A percentile compares a stretch with the other conserved stretches of the same genome.
phyloP scores from a whole-genome alignment of 768 basidiomycete species.

The Neoboletus brunneissimus region DNA sequence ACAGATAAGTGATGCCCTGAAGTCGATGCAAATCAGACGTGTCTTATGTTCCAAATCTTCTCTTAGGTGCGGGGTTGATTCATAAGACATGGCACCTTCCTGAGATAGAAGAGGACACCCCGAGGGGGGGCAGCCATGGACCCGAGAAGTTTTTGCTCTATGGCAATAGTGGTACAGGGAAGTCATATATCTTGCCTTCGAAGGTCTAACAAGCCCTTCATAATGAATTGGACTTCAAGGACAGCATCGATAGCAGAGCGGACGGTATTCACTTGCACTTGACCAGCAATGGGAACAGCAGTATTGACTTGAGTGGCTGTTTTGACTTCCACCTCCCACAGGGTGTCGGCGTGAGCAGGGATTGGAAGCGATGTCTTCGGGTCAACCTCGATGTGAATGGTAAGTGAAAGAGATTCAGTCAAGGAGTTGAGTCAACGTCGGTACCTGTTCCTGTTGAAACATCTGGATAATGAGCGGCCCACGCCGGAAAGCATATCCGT shows the following conservation, averaged over 20 bases:
- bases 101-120: background rate
- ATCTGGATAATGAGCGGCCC: constrained; percentile 72
- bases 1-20: background rate
- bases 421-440: background rate
- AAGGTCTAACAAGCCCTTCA: constrained; percentile 82
- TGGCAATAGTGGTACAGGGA: background rate
- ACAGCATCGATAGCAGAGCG: constrained; percentile 68
- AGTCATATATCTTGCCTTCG: constrained; percentile 65
- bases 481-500: constrained; percentile 72
- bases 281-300: constrained; percentile 36
- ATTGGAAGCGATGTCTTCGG: constrained; percentile 71
- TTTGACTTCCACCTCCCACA: constrained; percentile 89
- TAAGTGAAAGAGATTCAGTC: constrained; percentile 3
- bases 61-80: background rate
- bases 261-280: constrained; percentile 66
- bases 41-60: background rate
- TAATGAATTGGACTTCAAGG: constrained; percentile 74
- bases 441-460: constrained; percentile 83
- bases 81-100: background rate
- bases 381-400: constrained; percentile 51
- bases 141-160: background rate
- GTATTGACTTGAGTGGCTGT: constrained; percentile 77
- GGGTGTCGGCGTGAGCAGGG: constrained; percentile 73
- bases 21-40: background rate
- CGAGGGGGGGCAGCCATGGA: background rate